Evolutionary conservation across 2,329 filamentous ascomycete genomes (phyloP).

Genomic region (Fusarium acutatum): DNA sequence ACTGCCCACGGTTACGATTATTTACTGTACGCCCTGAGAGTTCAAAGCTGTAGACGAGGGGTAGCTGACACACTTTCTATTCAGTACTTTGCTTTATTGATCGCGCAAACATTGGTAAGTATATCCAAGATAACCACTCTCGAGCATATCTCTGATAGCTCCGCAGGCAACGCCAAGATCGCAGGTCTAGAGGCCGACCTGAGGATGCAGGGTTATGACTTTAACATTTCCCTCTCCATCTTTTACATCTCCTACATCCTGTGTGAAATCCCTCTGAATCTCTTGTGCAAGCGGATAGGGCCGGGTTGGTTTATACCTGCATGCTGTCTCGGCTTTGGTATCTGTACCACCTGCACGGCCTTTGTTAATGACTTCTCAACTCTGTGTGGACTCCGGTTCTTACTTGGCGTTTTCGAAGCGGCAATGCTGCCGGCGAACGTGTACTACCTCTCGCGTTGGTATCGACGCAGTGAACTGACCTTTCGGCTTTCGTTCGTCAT

Average conservation of each 20-base stretch:
- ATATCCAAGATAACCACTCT: background rate
- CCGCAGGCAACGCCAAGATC: background rate
- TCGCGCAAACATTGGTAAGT: background rate
- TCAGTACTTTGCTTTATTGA: background rate
- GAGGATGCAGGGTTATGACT: background rate
- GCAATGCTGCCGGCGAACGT: background rate
- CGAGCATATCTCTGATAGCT: background rate
- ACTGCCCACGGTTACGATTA: background rate
- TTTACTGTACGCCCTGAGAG: background rate
- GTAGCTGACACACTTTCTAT: background rate
- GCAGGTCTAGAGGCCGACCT: background rate
- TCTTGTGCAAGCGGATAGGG: background rate
- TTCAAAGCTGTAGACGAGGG: background rate
- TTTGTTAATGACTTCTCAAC: background rate
- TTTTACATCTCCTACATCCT: background rate
- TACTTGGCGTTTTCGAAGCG: background rate
- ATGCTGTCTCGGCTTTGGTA: background rate
- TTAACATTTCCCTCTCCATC: background rate
- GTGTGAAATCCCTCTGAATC: background rate
- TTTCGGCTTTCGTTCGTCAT: background rate
- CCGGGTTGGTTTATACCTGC: background rate
- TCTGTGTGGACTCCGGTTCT: background rate
- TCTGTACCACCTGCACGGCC: background rate
- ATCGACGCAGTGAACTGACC: background rate
- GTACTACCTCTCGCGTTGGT: background rate